Evolutionary conservation across 192 early-diverging fungal species (phyloP), one percentile per base, ranked within the genome.

Genomic region (Endogone sp.): DNA sequence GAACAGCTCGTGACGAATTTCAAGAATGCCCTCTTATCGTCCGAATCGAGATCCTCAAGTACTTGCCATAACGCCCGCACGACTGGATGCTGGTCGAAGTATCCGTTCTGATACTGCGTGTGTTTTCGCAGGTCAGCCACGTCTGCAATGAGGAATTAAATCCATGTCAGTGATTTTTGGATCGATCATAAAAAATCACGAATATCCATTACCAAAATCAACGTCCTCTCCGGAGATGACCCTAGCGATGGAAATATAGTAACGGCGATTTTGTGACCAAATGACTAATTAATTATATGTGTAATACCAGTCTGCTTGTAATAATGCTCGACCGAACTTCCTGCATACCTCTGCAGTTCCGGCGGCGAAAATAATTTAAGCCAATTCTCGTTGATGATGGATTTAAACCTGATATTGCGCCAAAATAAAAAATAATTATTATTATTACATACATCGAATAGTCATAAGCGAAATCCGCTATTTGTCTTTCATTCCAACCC

Each of bases 311-410:
- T n/a, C n/a, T n/a, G n/a, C n/a, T n/a, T n/a, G n/a, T n/a, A n/a
- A n/a, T n/a, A n/a, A n/a, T n/a, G n/a, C n/a, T n/a, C n/a, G n/a
- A n/a, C n/a, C n/a, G n/a, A n/a, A n/a, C n/a, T n/a, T n/a, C n/a
- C n/a, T n/a, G n/a, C 49, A 8, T 63, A 77, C 78, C 74, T 75
- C 63, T 94, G 94, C 26, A 98, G 72, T 79, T 98, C 96, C 29
- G 88, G 82, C 37, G 89, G 88, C 26, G 93, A 93, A 80, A 98
- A 98, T 60, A 98, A 85, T 4, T 83, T 80, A 25, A 98, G 77
- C 94, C 94, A 96, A 24, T 79, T 74, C 20, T 89, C 83, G 3
- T 88, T 83, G 32, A 98, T 90, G 56, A 98, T 79, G 0, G 81
- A 79, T 44, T 82, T 73, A 74, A 83, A 82, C 20, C 78, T 79